Evolutionary conservation across 768 basidiomycete species (phyloP), one percentile per base, ranked within the genome.

Genomic region (Aureoboletus auriporus): DNA sequence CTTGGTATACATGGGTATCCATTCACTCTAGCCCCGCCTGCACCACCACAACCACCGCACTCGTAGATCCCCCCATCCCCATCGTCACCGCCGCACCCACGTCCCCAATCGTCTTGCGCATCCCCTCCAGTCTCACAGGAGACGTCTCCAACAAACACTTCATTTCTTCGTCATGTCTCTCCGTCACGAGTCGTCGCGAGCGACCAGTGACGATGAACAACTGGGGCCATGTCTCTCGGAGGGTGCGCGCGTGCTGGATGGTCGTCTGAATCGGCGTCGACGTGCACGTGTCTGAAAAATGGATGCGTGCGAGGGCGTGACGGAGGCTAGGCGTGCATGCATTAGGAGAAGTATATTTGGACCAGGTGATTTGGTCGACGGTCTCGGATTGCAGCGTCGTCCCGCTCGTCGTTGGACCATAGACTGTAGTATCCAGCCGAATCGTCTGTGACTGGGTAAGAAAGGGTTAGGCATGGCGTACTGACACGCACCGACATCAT

Each of bases 91-190:
- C 83, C n/a, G 84, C 78, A 4, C 84, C 89, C 11, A 91, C 84
- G 64, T 94, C 91, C 7, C 94, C 94, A 34, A 95, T 75, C 14
- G 91, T 91, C 75, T 84, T 84, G 59, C 77, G 75, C 55, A 93
- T 79, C 13, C 50, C 52, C 28, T 65, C 65, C 20, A 50, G 28
- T 12, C 46, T n/a, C 11, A 6, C 14, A 77, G 74, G 63, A n/a
- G n/a, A n/a, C n/a, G n/a, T n/a, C n/a, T n/a, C 20, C 20, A 23
- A 23, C 20, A 23, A 23, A 23, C 20, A 23, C 20, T 23, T 4
- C 20, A 23, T 23, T 23, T 77, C 67, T 88, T 85, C 26, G 80
- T 79, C 4, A 85, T 84, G 29, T 89, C 65, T n/a, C 85, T 68
- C 20, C 20, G 4, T 23, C 20, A 4, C 20, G 20, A 23, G 20